Evolutionary conservation across 345 rosid genomes (phyloP).

Genomic region (Acer saccharum): DNA sequence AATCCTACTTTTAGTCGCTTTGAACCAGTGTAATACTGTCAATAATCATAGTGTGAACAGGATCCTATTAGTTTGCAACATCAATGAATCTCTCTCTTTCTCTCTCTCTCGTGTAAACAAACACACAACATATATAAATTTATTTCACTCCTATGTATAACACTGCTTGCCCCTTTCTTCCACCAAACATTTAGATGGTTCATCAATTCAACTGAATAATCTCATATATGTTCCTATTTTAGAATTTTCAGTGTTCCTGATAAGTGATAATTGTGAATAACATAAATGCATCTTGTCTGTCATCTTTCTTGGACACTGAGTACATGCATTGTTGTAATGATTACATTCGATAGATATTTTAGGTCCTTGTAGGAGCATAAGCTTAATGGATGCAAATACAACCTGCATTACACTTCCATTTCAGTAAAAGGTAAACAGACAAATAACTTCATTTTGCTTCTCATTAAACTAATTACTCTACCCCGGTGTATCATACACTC

Average conservation of each 20-base stretch:
- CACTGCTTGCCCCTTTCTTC: not conserved
- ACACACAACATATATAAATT: not conserved
- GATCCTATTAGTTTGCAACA: no score
- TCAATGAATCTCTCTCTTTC: not conserved
- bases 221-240: not conserved
- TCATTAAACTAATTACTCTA: not conserved
- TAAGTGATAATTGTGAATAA: not conserved
- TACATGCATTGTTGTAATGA: not conserved
- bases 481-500: not conserved
- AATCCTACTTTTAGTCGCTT: no score
- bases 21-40: no score
- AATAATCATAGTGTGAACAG: no score
- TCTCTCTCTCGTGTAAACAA: not conserved
- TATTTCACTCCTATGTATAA: no score
- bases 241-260: not conserved
- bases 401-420: slow-evolving; percentile 1
- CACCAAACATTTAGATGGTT: not conserved
- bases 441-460: slow-evolving; percentile 7
- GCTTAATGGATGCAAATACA: not conserved
- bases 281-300: not conserved
- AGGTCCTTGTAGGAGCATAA: not conserved
- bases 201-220: not conserved
- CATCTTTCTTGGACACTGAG: not conserved
- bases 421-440: not conserved
- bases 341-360: not conserved